These are phyloP conservation scores for Oemleria cerasiformis DNA, from an alignment of 306 rosid genomes.

Conservation along the genomic window DNA sequence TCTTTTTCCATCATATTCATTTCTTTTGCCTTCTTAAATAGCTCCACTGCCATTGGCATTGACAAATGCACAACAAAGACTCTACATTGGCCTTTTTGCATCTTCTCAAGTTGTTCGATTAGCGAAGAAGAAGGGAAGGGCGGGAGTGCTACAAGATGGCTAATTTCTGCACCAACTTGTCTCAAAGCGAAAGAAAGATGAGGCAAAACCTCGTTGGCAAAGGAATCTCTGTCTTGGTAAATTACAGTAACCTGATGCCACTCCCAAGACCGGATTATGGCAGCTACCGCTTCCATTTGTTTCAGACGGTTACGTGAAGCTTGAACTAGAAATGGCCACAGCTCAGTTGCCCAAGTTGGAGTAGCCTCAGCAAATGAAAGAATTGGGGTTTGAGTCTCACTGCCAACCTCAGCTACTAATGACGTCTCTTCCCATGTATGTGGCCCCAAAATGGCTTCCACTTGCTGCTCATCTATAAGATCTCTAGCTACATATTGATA, in stretches of 20 bases:
- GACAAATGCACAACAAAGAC: conserved; percentile 43
- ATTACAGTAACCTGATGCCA: conserved; percentile 40
- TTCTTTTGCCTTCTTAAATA: conserved; percentile 37
- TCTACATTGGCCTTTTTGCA: conserved; percentile 33
- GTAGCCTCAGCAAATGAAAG: conserved; percentile 39
- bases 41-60: conserved; percentile 27
- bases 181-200: conserved; percentile 29
- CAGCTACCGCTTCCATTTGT: conserved; percentile 46
- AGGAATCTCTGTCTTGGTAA: conserved; percentile 39
- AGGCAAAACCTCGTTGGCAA: conserved; percentile 31
- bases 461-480: conserved; percentile 25
- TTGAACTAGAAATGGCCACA: conserved; percentile 43
- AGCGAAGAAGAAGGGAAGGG: conserved; percentile 38
- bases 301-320: conserved; percentile 23
- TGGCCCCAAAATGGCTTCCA: conserved; percentile 44
- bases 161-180: conserved; percentile 26
- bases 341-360: conserved; percentile 43
- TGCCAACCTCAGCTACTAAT: conserved; percentile 38
- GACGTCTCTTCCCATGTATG: conserved; percentile 48
- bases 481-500: conserved; percentile 40
- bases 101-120: conserved; percentile 36
- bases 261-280: conserved; percentile 40
- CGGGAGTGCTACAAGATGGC: conserved; percentile 29
- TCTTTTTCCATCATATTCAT: conserved; percentile 48
- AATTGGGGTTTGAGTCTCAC: conserved; percentile 27